phyloP scores from a whole-genome alignment of 2,329 filamentous ascomycete genomes.

The Dactylellina haptotyla region DNA sequence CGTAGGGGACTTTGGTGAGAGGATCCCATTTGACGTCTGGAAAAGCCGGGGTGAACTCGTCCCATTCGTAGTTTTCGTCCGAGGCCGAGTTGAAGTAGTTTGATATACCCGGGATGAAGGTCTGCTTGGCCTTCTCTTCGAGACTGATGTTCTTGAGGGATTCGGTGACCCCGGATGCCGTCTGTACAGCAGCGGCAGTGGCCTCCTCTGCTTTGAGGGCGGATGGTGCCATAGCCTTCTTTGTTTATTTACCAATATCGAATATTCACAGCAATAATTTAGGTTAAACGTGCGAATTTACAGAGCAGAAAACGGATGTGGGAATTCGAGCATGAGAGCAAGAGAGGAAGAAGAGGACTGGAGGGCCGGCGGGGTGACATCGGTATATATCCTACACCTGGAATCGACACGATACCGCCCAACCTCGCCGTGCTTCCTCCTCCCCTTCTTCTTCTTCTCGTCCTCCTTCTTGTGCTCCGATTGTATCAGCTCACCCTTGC shows the following conservation, averaged over 20 bases:
- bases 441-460: conserved; percentile 6
- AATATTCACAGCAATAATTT: conserved; percentile 3
- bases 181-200: too few species aligned
- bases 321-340: conserved; percentile 36
- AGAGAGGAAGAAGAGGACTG: conserved; percentile 36
- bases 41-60: conserved; percentile 67
- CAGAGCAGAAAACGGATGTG: conserved; percentile 18
- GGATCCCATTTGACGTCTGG: conserved; percentile 67
- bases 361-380: conserved; percentile 30
- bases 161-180: conserved; percentile 9
- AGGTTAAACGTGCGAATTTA: background rate
- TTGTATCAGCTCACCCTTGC: conserved; percentile 36
- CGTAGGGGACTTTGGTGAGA: conserved; percentile 65
- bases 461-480: background rate
- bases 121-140: conserved; percentile 44
- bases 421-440: conserved; percentile 19
- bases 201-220: conserved; percentile 41
- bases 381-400: conserved; percentile 42
- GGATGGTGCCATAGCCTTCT: conserved; percentile 35
- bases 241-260: background rate
- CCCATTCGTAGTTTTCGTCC: conserved; percentile 65
- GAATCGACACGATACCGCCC: conserved; percentile 17
- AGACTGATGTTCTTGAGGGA: conserved; percentile 32
- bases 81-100: conserved; percentile 41
- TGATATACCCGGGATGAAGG: conserved; percentile 41